Evolutionary conservation across 1,284 basidiomycete genomes (phyloP).

Genomic region (Cerioporus squamosus): DNA sequence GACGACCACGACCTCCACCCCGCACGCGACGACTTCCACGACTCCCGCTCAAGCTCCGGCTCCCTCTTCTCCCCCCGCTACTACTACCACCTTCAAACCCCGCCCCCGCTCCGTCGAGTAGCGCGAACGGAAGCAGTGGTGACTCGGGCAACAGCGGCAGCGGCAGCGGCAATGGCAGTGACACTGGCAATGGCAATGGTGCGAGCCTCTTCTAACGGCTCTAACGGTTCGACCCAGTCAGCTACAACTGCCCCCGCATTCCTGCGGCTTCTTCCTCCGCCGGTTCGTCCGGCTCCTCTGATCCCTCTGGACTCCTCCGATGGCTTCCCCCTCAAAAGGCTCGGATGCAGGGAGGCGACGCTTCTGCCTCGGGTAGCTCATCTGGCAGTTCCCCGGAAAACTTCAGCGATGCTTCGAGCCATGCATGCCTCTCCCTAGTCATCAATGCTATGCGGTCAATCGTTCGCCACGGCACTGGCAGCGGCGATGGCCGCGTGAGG

Average conservation of each 20-base stretch:
- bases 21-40: constrained; percentile 13
- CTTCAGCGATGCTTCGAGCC: not conserved
- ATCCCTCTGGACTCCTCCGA: not conserved
- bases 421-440: not conserved
- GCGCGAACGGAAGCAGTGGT: not conserved
- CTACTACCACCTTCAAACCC: constrained; percentile 9
- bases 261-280: not conserved
- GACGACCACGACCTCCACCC: constrained; percentile 13
- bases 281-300: not conserved
- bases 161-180: not conserved
- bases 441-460: constrained; percentile 16
- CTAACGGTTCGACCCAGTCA: not conserved
- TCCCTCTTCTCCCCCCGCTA: constrained; percentile 15
- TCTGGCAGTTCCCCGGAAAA: constrained; percentile 1
- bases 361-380: not conserved
- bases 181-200: not conserved
- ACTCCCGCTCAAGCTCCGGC: constrained; percentile 15
- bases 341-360: not conserved
- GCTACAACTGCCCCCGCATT: not conserved
- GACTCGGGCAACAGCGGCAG: not conserved
- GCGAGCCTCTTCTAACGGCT: not conserved
- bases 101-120: not conserved
- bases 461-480: constrained; percentile 9
- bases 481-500: not conserved
- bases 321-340: not conserved